A percentile compares a stretch with the other conserved stretches of the same genome.
These are phyloP conservation scores for Thraustochytrium striatum DNA, from an alignment of 352 stramenopile genomes.

Conservation along the genomic window DNA sequence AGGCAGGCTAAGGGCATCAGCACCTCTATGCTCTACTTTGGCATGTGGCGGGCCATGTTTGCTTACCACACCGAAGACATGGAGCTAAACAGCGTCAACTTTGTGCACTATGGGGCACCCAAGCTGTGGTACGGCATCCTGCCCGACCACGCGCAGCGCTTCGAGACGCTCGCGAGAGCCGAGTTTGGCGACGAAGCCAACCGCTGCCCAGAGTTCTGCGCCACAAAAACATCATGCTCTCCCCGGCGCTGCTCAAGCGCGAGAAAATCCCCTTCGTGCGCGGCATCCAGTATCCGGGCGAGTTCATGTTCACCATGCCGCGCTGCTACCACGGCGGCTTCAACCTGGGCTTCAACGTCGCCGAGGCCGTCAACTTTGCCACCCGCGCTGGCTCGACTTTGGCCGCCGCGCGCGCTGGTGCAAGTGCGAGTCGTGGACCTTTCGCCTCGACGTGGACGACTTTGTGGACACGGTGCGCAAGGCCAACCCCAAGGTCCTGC, in stretches of 20 bases:
- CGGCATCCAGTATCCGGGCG: slow-evolving; percentile 70
- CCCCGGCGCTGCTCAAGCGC: slow-evolving; percentile 68
- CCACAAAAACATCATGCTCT: slow-evolving; percentile 86
- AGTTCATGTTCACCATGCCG: slow-evolving; percentile 87
- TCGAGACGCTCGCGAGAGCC: slow-evolving; percentile 73
- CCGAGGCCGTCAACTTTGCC: slow-evolving; percentile 80
- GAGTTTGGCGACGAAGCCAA: slow-evolving; percentile 74
- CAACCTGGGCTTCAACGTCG: slow-evolving; percentile 82
- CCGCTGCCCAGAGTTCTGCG: slow-evolving; percentile 77
- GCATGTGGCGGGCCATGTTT: slow-evolving; percentile 88
- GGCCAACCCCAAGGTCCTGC: background rate
- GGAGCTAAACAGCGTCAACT: slow-evolving; percentile 89
- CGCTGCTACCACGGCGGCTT: slow-evolving; percentile 74
- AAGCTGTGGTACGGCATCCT: slow-evolving; percentile 88
- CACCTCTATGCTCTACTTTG: slow-evolving; percentile 85
- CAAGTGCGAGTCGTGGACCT: slow-evolving; percentile 48
- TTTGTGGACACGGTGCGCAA: slow-evolving; percentile 29
- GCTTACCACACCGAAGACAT: slow-evolving; percentile 88
- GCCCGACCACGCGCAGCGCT: slow-evolving; percentile 62
- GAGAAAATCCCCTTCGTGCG: slow-evolving; percentile 74
- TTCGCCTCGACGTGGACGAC: slow-evolving; percentile 39
- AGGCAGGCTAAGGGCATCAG: slow-evolving; percentile 65
- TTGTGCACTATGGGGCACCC: slow-evolving; percentile 79
- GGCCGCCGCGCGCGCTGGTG: slow-evolving; percentile 38
- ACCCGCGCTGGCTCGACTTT: slow-evolving; percentile 69